Conservation (phyloP, 352 stramenopile genomes). For the Phytophthora multivora region DNA sequence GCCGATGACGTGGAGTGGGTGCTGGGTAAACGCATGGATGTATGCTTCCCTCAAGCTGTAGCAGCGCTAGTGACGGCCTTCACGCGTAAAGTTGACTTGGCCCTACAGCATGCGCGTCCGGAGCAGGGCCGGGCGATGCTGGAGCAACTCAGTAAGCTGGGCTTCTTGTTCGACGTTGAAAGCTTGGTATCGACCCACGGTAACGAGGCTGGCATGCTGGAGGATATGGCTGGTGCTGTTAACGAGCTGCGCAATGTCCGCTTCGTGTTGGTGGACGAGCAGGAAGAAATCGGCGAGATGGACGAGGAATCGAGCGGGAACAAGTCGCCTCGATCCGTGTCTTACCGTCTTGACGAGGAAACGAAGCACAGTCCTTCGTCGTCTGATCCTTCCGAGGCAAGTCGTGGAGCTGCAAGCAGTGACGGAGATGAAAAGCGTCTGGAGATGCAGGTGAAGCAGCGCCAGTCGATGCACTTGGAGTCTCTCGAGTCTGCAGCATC, state of each 20-base stretch:
- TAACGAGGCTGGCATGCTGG: constrained; percentile 89
- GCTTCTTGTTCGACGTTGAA: constrained; percentile 86
- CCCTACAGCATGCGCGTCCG: constrained; percentile 55
- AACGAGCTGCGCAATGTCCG: constrained; percentile 84
- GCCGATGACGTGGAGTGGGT: constrained; percentile 77
- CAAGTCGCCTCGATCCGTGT: constrained; percentile 53
- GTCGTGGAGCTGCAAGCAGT: constrained; percentile 21
- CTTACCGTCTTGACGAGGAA: constrained; percentile 77
- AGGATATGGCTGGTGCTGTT: constrained; percentile 84
- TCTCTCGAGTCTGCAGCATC: constrained; percentile 36
- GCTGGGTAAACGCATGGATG: constrained; percentile 83
- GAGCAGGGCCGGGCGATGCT: constrained; percentile 66
- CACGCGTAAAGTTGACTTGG: constrained; percentile 79
- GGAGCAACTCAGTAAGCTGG: constrained; percentile 77
- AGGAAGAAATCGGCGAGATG: constrained; percentile 50
- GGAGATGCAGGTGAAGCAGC: constrained; percentile 29
- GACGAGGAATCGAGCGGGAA: constrained; percentile 38
- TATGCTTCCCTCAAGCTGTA: constrained; percentile 82
- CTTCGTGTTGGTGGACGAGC: constrained; percentile 82
- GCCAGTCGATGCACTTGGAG: constrained; percentile 33
- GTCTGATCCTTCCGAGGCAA: constrained; percentile 20
- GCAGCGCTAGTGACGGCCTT: constrained; percentile 83
- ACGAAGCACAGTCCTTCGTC: constrained; percentile 49
- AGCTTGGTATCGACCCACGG: constrained; percentile 86
- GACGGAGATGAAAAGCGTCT: constrained; percentile 22